Percentiles rank a stretch among this genome's conserved stretches.
These are phyloP conservation scores for Sphagnum contortum DNA, from an alignment of 225 moss, liverwort and hornwort genomes.

Conservation along the genomic window DNA sequence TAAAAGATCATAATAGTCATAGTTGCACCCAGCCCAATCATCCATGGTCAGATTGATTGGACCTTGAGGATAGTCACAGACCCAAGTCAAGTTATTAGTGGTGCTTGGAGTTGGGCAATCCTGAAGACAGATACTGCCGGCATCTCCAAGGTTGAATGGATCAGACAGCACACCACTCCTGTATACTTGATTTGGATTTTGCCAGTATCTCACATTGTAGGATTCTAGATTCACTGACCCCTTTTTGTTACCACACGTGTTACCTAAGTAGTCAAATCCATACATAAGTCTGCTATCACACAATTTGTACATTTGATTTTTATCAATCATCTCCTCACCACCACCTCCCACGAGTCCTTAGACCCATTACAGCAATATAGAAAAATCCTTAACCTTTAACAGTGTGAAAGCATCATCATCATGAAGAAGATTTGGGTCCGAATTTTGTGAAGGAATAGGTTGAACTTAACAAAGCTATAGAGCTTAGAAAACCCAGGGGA, in stretches of 20 bases:
- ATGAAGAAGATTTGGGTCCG: too few species aligned
- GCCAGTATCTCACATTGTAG: constrained; percentile 69
- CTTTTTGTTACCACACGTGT: constrained; percentile 55
- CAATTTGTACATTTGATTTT: neutral
- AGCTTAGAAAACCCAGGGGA: too few species aligned
- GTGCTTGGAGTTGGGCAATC: constrained; percentile 48
- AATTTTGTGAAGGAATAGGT: too few species aligned
- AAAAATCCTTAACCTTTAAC: too few species aligned
- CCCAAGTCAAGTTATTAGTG: constrained; percentile 54
- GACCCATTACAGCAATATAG: too few species aligned
- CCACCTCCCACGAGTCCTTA: too few species aligned
- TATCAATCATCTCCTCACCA: neutral
- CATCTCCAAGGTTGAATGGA: constrained; percentile 65
- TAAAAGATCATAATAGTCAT: constrained; percentile 50
- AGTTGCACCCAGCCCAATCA: constrained; percentile 54
- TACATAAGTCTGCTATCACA: constrained; percentile 41
- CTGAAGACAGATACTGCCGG: constrained; percentile 64
- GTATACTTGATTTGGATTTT: constrained; percentile 89
- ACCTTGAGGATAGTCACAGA: constrained; percentile 91
- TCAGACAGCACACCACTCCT: constrained; percentile 59
- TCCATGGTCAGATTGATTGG: constrained; percentile 33
- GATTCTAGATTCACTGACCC: constrained; percentile 12
- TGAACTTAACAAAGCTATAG: too few species aligned
- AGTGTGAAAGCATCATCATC: too few species aligned
- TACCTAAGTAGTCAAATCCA: constrained; percentile 75